Conservation (phyloP, 164 flowering plant species). For the Kalanchoe fedtschenkoi region DNA sequence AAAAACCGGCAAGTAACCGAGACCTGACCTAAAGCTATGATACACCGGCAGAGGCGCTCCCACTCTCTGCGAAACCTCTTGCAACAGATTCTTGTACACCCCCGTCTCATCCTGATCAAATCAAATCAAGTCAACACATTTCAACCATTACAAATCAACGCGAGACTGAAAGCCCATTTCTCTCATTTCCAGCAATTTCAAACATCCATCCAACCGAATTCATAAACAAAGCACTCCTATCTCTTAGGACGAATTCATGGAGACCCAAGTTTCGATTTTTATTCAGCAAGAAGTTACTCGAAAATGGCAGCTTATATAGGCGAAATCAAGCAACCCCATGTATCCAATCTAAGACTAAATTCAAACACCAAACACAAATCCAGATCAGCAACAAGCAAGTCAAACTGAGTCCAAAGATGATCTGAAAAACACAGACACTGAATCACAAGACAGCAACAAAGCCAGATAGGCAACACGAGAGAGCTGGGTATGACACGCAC, state of each 20-base stretch:
- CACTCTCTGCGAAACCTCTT: conserved; percentile 18
- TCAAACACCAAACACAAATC: background rate
- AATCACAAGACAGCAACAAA: background rate
- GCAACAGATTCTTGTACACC: conserved; percentile 21
- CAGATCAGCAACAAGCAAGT: background rate
- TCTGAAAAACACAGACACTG: no score
- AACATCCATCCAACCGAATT: background rate
- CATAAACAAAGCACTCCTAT: no score
- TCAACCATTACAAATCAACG: background rate
- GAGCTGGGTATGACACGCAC: conserved; percentile 12
- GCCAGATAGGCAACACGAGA: background rate
- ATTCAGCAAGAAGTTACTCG: no score
- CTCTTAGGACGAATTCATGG: no score
- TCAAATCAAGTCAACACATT: conserved; percentile 5
- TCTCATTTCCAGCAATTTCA: no score
- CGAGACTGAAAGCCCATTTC: no score
- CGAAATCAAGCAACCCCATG: background rate
- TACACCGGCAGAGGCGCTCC: conserved; percentile 21
- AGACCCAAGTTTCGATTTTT: no score
- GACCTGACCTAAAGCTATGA: conserved; percentile 16
- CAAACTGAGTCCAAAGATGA: background rate
- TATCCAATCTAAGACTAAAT: background rate
- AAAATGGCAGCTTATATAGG: no score
- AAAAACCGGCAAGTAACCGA: conserved; percentile 15
- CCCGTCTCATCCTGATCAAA: conserved; percentile 22